Base-by-base conservation (phyloP, 2,329 filamentous ascomycete species). In the Ophiocordyceps sinensis region DNA sequence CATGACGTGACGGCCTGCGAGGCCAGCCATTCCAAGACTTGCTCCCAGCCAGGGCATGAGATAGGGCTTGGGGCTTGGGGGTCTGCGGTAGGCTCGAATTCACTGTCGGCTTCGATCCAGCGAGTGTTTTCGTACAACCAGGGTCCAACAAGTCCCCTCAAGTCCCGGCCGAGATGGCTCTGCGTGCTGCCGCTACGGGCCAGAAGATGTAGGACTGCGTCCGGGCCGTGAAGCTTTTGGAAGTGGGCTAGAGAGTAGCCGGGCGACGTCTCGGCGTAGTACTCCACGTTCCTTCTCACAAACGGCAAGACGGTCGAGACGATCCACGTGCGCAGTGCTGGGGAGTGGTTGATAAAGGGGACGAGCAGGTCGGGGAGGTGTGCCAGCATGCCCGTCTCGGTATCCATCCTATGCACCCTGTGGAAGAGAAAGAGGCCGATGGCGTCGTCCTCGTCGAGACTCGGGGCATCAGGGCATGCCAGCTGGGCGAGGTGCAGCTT, bases 331-430 rank as follows among this genome's bases (percentile, higher is more conserved):
- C 75, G 71, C 31, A 88, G 64, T 43, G 67, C 73, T 9, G 74
- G 66, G 31, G 73, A 72, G 43, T 73, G 68, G 38, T 73, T 63
- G 14, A 86, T 63, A 53, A 87, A 88, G 0, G 83, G 82, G 19
- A 68, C 63, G 15, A 87, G 63, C 28, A 89, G 65, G n/a, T 70
- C 66, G 1, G 79, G 77, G 1, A 87, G 56, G 47, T 82, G 71
- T n/a, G 70, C 66, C 17, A 88, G 64, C 45, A 86, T 62, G n/a
- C 84, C 83, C 1, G 82, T 79, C 55, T 83, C 74, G 40, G 75
- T 63, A 53, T 88, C 82, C 46, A 89, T 77, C 31, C 71, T 71
- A 51, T 81, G 72, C 6, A 81, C 71, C 43, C 83, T 73, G 47
- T 77, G 73, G 38, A 85, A 67, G 6, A 89, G 59, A 53, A 88